Conservation (phyloP, 2,329 filamentous ascomycete genomes). For the Xylaria sp. region DNA sequence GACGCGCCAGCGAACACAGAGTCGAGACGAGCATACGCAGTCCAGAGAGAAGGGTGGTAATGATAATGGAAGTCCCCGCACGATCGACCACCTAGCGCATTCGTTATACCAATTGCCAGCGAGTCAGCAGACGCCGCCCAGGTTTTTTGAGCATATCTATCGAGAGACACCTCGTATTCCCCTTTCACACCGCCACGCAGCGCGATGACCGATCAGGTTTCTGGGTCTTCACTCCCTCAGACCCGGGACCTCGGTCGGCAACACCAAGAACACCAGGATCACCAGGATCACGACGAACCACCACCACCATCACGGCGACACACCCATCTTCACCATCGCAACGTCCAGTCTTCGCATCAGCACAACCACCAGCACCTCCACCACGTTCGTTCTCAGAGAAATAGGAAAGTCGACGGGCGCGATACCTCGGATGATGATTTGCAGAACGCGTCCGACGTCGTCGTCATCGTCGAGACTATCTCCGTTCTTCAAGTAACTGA, state of each 20-base stretch:
- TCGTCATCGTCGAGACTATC: slow-evolving; percentile 64
- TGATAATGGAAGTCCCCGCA: slow-evolving; percentile 47
- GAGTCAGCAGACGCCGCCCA: slow-evolving; percentile 46
- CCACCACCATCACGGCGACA: slow-evolving; percentile 36
- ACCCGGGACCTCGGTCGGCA: slow-evolving; percentile 50
- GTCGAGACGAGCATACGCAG: slow-evolving; percentile 30
- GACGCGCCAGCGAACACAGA: slow-evolving; percentile 38
- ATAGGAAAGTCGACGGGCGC: slow-evolving; percentile 35
- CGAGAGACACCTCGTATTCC: slow-evolving; percentile 49
- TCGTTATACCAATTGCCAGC: slow-evolving; percentile 43
- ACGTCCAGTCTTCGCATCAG: slow-evolving; percentile 29
- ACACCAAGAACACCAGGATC: slow-evolving; percentile 27
- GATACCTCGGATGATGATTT: slow-evolving; percentile 35
- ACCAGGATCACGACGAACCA: no score
- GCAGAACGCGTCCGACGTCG: slow-evolving; percentile 39
- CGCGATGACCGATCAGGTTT: slow-evolving; percentile 58
- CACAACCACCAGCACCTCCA: slow-evolving; percentile 45
- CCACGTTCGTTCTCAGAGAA: slow-evolving; percentile 47
- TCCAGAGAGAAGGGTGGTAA: slow-evolving; percentile 40
- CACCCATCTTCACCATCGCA: slow-evolving; percentile 48
- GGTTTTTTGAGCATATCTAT: slow-evolving; percentile 43
- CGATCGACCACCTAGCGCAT: slow-evolving; percentile 48
- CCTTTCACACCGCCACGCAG: slow-evolving; percentile 51
- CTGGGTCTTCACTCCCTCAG: slow-evolving; percentile 62
- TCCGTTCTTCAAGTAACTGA: slow-evolving; percentile 65